These are phyloP conservation scores for Pichia sp. DNA, from an alignment of 1,139 yeast species.

Conservation along the genomic window DNA sequence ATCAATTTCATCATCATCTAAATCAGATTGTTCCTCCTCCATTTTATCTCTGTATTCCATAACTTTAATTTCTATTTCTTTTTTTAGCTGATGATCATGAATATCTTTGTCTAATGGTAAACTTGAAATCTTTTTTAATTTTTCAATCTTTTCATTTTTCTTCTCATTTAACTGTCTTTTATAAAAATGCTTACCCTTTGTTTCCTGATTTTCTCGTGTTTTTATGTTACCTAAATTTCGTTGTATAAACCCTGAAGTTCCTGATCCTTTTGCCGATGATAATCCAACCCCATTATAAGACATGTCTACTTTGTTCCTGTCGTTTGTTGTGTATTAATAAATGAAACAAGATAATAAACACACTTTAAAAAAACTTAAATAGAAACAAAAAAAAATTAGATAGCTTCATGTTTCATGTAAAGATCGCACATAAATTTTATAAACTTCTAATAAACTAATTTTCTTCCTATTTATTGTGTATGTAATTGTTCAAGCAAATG, in stretches of 20 bases:
- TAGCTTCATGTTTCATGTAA: neutral
- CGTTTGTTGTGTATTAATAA: too few relatives aligned
- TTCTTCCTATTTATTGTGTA: neutral
- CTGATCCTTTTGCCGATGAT: slow-evolving; percentile 60
- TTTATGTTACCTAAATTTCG: slow-evolving; percentile 36
- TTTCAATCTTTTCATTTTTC: slow-evolving; percentile 22
- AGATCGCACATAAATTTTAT: too few relatives aligned
- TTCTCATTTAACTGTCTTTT: slow-evolving; percentile 28
- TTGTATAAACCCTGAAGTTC: slow-evolving; percentile 67
- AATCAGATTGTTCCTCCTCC: slow-evolving; percentile 38
- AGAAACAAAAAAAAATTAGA: too few relatives aligned
- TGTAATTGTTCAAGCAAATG: neutral
- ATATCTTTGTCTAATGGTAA: slow-evolving; percentile 33
- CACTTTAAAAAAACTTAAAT: too few relatives aligned
- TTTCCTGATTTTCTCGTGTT: slow-evolving; percentile 23
- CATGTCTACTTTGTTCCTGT: slow-evolving; percentile 31
- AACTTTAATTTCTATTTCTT: slow-evolving; percentile 50
- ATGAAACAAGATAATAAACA: too few relatives aligned
- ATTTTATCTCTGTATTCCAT: slow-evolving; percentile 48
- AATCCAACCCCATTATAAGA: slow-evolving; percentile 66
- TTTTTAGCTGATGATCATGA: slow-evolving; percentile 39
- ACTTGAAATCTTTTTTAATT: slow-evolving; percentile 21
- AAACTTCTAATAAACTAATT: neutral
- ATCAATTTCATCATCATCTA: slow-evolving; percentile 22
- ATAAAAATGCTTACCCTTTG: slow-evolving; percentile 32